Evolutionary conservation across 148 eudicot genomes (phyloP).

Genomic region (Dianthus caryophyllus): DNA sequence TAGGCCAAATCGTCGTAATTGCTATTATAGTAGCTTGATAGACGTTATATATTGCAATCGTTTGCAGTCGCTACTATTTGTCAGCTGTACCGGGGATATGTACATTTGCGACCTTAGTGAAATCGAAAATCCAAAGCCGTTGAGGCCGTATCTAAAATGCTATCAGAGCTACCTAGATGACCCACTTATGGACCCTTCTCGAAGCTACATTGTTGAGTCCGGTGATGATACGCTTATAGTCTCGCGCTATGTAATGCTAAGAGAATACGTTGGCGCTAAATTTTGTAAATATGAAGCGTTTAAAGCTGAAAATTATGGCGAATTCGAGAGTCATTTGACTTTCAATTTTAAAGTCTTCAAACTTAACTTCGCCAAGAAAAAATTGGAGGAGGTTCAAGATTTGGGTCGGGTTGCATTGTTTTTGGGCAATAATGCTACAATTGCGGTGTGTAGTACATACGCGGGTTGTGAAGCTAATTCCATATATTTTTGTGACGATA

Average conservation of each 20-base stretch:
- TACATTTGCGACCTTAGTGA: too few relatives aligned
- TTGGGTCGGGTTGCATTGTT: not conserved
- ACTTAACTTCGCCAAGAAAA: not conserved
- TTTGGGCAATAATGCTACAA: not conserved
- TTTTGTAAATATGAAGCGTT: not conserved
- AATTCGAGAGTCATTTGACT: not conserved
- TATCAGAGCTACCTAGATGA: too few relatives aligned
- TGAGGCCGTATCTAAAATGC: too few relatives aligned
- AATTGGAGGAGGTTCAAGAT: not conserved
- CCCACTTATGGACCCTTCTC: too few relatives aligned
- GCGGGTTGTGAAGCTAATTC: not conserved
- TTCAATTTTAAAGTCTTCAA: not conserved
- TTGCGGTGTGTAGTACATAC: not conserved
- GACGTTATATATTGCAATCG: not conserved
- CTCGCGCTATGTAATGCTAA: not conserved
- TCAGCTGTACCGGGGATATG: not conserved
- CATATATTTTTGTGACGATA: constrained; percentile 1
- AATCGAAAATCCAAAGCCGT: too few relatives aligned
- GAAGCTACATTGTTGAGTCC: not conserved
- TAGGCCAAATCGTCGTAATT: not conserved
- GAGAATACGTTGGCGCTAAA: not conserved
- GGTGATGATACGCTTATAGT: not conserved
- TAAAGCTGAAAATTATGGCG: not conserved
- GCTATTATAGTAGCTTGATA: not conserved
- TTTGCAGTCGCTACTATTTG: not conserved